A percentile compares a stretch with the other conserved stretches of the same genome.
phyloP scores from a whole-genome alignment of 2,329 filamentous ascomycete genomes.

The Fusarium sp. region DNA sequence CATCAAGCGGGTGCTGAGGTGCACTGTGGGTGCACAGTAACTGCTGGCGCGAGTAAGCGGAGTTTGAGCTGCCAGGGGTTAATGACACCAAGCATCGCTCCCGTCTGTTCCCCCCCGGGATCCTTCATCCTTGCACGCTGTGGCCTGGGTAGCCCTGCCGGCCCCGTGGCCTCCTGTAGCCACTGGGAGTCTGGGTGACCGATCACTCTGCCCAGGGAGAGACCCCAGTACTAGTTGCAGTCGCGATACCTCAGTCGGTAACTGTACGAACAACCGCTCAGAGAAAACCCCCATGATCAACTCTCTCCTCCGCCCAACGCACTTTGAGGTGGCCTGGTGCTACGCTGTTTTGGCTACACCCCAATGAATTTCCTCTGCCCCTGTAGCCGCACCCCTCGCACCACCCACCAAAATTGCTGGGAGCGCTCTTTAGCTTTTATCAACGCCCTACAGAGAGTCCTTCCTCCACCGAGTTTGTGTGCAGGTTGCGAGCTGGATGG shows the following conservation, averaged over 20 bases:
- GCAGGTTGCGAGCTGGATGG: slow-evolving; percentile 33
- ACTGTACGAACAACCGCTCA: slow-evolving; percentile 33
- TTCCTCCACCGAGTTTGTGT: slow-evolving; percentile 40
- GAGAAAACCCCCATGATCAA: slow-evolving; percentile 42
- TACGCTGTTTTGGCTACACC: slow-evolving; percentile 48
- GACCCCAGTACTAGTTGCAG: slow-evolving; percentile 18
- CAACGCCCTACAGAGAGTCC: slow-evolving; percentile 31
- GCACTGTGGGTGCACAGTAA: slow-evolving; percentile 29
- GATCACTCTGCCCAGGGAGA: slow-evolving; percentile 29
- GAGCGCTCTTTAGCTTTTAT: slow-evolving; percentile 22
- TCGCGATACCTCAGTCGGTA: slow-evolving; percentile 4
- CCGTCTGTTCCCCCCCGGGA: slow-evolving; percentile 32
- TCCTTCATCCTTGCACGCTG: slow-evolving; percentile 28
- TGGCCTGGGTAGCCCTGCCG: slow-evolving; percentile 30
- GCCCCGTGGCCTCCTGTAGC: slow-evolving; percentile 32
- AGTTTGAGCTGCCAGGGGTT: slow-evolving; percentile 32
- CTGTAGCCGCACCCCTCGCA: slow-evolving; percentile 42
- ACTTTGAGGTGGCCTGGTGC: slow-evolving; percentile 41
- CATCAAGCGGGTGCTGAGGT: slow-evolving; percentile 30
- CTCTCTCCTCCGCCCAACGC: slow-evolving; percentile 31
- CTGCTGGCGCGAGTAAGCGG: slow-evolving; percentile 40
- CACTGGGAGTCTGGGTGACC: slow-evolving; percentile 29
- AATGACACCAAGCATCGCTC: slow-evolving; percentile 41
- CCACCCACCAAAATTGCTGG: slow-evolving; percentile 36
- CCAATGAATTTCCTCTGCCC: slow-evolving; percentile 21